These are phyloP conservation scores for Psophocarpus tetragonolobus DNA, from an alignment of 306 rosid genomes.

Conservation along the genomic window DNA sequence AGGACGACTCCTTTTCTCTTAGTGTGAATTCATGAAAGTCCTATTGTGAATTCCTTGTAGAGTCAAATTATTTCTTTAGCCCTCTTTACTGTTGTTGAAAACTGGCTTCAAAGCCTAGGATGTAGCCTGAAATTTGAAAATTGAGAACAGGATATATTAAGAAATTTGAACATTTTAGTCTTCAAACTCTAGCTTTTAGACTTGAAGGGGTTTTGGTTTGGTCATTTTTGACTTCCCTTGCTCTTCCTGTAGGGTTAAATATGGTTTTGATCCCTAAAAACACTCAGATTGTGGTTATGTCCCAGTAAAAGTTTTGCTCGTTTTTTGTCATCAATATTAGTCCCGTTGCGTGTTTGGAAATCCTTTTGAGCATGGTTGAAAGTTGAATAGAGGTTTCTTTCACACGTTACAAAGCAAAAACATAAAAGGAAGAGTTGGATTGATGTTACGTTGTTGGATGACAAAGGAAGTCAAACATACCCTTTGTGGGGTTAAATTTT, in stretches of 20 bases:
- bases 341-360: too few species aligned
- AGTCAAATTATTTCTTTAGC: not conserved
- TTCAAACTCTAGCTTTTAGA: not conserved
- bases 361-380: too few species aligned
- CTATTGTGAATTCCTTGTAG: not conserved
- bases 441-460: too few species aligned
- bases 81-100: not conserved
- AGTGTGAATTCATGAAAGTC: not conserved
- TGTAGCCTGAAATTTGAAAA: constrained; percentile 3
- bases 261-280: not conserved
- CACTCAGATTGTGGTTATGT: not conserved
- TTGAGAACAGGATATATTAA: not conserved
- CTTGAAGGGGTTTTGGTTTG: not conserved
- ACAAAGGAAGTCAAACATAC: too few species aligned
- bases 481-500: not conserved
- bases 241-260: not conserved
- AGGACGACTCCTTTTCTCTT: not conserved
- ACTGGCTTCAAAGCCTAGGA: constrained; percentile 7
- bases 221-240: not conserved
- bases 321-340: not conserved
- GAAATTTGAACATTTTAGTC: constrained; percentile 13
- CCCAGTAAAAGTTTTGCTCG: not conserved
- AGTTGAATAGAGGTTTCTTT: too few species aligned
- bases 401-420: too few species aligned
- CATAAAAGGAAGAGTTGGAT: too few species aligned